phyloP scores from a whole-genome alignment of 75 land plant species.

The Ceratopteris richardii region DNA sequence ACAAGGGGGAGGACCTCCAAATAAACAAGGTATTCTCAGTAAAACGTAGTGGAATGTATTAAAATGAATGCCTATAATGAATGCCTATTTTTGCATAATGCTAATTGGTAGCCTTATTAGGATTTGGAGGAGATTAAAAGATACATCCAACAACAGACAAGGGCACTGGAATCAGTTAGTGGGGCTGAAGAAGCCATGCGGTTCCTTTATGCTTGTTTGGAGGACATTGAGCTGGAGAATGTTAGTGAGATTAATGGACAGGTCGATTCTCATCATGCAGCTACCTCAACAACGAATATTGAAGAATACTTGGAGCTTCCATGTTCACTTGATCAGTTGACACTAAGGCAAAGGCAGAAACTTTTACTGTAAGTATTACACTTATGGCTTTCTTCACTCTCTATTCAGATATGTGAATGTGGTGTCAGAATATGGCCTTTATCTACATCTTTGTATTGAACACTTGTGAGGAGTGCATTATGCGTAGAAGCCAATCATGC shows the following conservation, averaged over 20 bases:
- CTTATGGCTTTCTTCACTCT: neutral
- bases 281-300: neutral
- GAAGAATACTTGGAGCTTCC: neutral
- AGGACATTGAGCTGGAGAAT: conserved; percentile 27
- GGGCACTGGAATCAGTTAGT: conserved; percentile 4
- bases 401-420: too few relatives aligned
- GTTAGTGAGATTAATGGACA: neutral
- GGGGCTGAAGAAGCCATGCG: conserved; percentile 21
- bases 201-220: conserved; percentile 26
- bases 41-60: conserved; percentile 1
- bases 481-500: neutral
- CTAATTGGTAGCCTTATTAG: too few relatives aligned
- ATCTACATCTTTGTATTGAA: neutral
- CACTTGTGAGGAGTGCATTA: neutral
- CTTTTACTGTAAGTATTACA: conserved; percentile 5
- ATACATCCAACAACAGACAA: conserved; percentile 13
- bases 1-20: conserved; percentile 3
- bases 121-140: neutral
- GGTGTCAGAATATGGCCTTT: too few relatives aligned
- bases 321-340: conserved; percentile 11
- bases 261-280: neutral
- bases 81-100: too few relatives aligned
- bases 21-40: neutral
- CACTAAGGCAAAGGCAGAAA: conserved; percentile 7
- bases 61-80: neutral